Percentiles rank a stretch among this genome's conserved stretches.
phyloP scores from a whole-genome alignment of 108 stramenopile genomes.

The Nitzschia sp. region DNA sequence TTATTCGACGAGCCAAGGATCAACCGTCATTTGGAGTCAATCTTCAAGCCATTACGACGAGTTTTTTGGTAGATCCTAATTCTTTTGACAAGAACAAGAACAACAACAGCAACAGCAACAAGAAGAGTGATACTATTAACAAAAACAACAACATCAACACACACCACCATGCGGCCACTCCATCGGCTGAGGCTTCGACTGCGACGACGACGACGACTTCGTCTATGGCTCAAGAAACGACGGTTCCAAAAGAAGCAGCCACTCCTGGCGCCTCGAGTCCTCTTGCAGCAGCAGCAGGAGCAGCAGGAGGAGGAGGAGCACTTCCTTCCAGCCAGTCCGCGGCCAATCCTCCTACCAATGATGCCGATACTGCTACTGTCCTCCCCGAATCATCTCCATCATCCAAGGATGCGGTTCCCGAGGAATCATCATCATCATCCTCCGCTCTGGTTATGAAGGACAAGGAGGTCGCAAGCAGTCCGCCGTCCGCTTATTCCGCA shows the following conservation, averaged over 20 bases:
- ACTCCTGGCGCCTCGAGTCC: background rate
- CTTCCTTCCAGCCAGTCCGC: background rate
- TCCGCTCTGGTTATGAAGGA: background rate
- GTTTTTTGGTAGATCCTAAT: slow-evolving; percentile 54
- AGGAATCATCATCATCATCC: background rate
- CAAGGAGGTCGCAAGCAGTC: no score
- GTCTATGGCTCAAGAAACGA: background rate
- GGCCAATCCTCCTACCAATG: background rate
- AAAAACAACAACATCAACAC: no score
- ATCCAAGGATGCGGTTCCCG: background rate
- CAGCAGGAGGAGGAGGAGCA: no score
- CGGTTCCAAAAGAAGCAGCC: background rate
- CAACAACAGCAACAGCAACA: background rate
- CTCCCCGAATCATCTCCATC: no score
- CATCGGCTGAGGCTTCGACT: background rate
- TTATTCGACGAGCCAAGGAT: slow-evolving; percentile 28
- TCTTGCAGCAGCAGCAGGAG: background rate
- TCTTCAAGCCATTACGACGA: slow-evolving; percentile 38
- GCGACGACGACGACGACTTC: background rate
- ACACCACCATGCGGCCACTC: background rate
- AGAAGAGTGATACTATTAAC: no score
- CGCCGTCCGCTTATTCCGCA: no score
- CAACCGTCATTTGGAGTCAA: slow-evolving; percentile 59
- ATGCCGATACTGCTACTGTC: background rate
- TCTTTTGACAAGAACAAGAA: no score